These are phyloP conservation scores for Pythium rishiriense DNA, from an alignment of 352 stramenopile species.

Conservation along the genomic window DNA sequence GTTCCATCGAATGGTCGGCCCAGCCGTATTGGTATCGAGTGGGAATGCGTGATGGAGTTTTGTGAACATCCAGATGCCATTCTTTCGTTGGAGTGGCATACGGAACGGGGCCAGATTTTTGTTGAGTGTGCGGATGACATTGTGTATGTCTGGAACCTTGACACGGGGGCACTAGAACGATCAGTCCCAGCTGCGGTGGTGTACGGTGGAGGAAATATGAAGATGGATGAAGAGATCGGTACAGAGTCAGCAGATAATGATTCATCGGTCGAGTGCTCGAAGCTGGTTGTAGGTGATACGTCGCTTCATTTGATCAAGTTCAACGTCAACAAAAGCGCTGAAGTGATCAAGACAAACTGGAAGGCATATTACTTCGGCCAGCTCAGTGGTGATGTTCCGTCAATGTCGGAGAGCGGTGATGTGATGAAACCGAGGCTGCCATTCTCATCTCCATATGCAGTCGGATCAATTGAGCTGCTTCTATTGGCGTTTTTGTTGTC, in stretches of 20 bases:
- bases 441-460: slow-evolving; percentile 51
- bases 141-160: slow-evolving; percentile 78
- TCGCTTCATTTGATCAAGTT: slow-evolving; percentile 67
- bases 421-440: slow-evolving; percentile 4
- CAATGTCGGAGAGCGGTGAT: background rate
- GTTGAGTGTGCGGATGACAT: slow-evolving; percentile 76
- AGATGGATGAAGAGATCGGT: background rate
- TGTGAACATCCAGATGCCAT: slow-evolving; percentile 64
- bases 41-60: slow-evolving; percentile 64
- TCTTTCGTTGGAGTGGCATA: slow-evolving; percentile 53
- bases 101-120: slow-evolving; percentile 55
- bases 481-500: slow-evolving; percentile 77
- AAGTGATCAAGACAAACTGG: slow-evolving; percentile 73
- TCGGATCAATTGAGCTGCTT: slow-evolving; percentile 68
- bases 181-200: slow-evolving; percentile 55
- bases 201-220: slow-evolving; percentile 28
- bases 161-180: slow-evolving; percentile 78
- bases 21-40: slow-evolving; percentile 36
- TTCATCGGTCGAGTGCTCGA: slow-evolving; percentile 45
- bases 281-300: slow-evolving; percentile 53
- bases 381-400: slow-evolving; percentile 3
- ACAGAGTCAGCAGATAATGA: background rate
- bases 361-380: slow-evolving; percentile 55
- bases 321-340: slow-evolving; percentile 58
- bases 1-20: slow-evolving; percentile 5